A percentile compares a stretch with the other conserved stretches of the same genome.
These are phyloP conservation scores for Phaeosphaeriaceae sp. DNA, from an alignment of 2,329 filamentous ascomycete genomes.

Conservation along the genomic window DNA sequence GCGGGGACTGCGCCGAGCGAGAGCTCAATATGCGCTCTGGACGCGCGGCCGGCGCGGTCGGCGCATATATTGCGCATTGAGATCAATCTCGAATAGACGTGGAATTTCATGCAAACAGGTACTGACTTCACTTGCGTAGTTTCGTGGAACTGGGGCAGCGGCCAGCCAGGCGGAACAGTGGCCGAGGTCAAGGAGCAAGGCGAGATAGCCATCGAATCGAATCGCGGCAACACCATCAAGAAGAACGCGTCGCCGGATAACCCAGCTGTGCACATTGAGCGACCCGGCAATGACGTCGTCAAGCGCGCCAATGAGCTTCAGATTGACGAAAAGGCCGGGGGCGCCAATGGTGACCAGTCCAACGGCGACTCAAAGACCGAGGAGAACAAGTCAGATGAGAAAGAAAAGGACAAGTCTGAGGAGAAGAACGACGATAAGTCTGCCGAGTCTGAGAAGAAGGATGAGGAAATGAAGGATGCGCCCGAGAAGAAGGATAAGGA, in stretches of 20 bases:
- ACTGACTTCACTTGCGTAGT: conserved; percentile 53
- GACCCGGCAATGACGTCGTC: conserved; percentile 69
- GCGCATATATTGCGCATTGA: conserved; percentile 10
- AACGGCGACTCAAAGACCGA: conserved; percentile 46
- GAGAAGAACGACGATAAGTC: conserved; percentile 33
- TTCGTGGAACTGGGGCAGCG: conserved; percentile 67
- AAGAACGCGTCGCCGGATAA: conserved; percentile 67
- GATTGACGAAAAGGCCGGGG: conserved; percentile 57
- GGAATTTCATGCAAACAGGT: background rate
- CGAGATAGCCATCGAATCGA: conserved; percentile 66
- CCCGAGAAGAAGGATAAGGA: conserved; percentile 43
- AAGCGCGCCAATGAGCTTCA: conserved; percentile 68
- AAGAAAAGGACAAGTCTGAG: conserved; percentile 45
- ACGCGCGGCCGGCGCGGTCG: conserved; percentile 7
- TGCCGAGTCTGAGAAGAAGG: conserved; percentile 25
- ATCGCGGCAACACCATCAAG: conserved; percentile 69
- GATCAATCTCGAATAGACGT: conserved; percentile 30
- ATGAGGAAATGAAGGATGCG: conserved; percentile 32
- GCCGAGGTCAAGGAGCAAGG: conserved; percentile 65
- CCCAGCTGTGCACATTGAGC: conserved; percentile 66
- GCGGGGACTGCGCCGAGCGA: background rate
- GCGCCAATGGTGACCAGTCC: conserved; percentile 37
- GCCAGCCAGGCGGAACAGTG: conserved; percentile 63
- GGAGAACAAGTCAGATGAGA: conserved; percentile 34
- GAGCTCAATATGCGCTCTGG: conserved; percentile 4